Evolutionary conservation across 208 protist genomes (phyloP).

Genomic region (Acanthamoeba culbertsoni): DNA sequence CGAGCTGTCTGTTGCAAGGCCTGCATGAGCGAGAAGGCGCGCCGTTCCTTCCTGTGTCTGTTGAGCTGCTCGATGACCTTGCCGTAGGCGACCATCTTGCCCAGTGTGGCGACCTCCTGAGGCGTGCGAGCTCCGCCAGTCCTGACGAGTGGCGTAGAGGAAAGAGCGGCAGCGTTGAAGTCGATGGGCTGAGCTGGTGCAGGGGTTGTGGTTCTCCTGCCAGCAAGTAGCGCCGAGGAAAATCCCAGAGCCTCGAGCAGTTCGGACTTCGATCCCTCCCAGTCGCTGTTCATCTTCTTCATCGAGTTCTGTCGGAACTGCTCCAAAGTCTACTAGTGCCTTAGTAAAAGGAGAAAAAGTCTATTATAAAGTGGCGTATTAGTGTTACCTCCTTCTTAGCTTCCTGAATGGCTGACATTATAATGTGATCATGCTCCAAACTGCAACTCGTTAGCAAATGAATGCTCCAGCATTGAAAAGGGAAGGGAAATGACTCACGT

Average conservation of each 20-base stretch:
- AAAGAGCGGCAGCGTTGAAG: not conserved
- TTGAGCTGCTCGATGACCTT: not conserved
- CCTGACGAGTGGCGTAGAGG: not conserved
- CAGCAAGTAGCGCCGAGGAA: not conserved
- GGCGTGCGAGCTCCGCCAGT: not conserved
- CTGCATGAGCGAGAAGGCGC: not conserved
- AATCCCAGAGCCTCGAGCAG: conserved; percentile 7
- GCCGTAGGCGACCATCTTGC: conserved; percentile 14
- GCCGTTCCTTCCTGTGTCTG: not conserved
- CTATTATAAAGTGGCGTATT: too few relatives aligned
- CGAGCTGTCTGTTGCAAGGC: not conserved
- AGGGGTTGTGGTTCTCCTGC: not conserved
- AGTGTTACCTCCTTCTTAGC: conserved; percentile 38
- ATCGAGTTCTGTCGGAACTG: not conserved
- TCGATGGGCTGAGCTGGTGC: not conserved
- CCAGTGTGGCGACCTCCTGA: not conserved
- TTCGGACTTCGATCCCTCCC: not conserved
- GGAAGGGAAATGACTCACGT: not conserved
- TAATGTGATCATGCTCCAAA: conserved; percentile 6
- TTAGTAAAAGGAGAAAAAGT: not conserved
- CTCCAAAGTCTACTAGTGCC: not conserved
- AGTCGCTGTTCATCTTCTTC: not conserved
- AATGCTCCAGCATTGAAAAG: too few relatives aligned
- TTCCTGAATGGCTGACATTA: not conserved
- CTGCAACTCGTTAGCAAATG: not conserved